Percentiles rank a stretch among this genome's conserved stretches.
These are phyloP conservation scores for Cyclospora cayetanensis DNA, from an alignment of 169 alveolate species.

Conservation along the genomic window DNA sequence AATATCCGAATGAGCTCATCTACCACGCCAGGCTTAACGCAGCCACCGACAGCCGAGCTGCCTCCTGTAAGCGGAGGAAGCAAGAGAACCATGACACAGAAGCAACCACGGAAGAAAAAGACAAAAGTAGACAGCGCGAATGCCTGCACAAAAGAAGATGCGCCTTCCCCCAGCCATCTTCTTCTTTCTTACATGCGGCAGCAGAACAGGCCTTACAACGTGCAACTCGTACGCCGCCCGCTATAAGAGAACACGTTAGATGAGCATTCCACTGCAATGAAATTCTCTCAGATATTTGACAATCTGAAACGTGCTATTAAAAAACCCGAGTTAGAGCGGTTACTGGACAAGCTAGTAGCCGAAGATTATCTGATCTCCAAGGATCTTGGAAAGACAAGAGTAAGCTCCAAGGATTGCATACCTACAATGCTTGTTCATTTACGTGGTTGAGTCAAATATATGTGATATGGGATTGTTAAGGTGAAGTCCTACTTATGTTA, in stretches of 20 bases:
- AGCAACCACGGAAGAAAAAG: conserved; percentile 43
- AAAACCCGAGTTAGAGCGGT: conserved; percentile 51
- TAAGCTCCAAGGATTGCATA: neutral
- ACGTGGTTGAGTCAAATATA: too few species aligned
- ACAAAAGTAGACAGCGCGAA: neutral
- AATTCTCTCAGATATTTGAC: conserved; percentile 51
- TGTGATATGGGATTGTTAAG: too few species aligned
- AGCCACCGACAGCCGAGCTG: neutral
- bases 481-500: too few species aligned
- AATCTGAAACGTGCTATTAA: conserved; percentile 12
- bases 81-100: conserved; percentile 27
- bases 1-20: neutral
- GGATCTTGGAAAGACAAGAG: conserved; percentile 69
- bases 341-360: conserved; percentile 44
- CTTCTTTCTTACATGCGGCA: conserved; percentile 52
- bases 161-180: conserved; percentile 4
- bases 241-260: too few species aligned
- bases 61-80: neutral
- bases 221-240: conserved; percentile 58
- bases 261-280: too few species aligned
- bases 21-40: neutral
- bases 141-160: neutral
- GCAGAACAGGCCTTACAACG: conserved; percentile 70
- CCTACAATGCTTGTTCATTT: too few species aligned
- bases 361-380: conserved; percentile 54